Base-by-base conservation (phyloP, 75 land plant genomes). In the Cupressus sempervirens region DNA sequence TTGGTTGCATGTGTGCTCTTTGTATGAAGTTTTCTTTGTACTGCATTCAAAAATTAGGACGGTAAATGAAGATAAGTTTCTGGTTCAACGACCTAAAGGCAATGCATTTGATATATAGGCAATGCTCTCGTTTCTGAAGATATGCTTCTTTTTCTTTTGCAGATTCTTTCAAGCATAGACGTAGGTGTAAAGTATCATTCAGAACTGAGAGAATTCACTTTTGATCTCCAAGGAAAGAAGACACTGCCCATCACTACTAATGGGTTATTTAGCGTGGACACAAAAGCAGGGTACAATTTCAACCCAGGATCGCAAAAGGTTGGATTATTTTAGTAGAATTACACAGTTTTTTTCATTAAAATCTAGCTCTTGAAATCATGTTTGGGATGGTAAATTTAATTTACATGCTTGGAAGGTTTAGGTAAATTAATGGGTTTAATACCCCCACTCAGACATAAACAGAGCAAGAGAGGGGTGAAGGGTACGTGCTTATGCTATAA, bases 211-310 rank as follows among this genome's bases (percentile, higher is more conserved):
- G 91, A 90, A 68, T 86, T 90, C 73, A 89, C 90, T 7, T 90
- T 83, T 36, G 91, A 88, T 70, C 84, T 90, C 62, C 90, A 86
- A 82, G 91, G 88, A 32, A 90, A 90, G 86, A 90, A 89, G 89
- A 89, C 90, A 16, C 30, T 90, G 67, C 90, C 90, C 56, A 32
- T 91, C 48, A 89, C 91, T 35, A 85, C 87, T 68, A 91, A 86
- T 84, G 91, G 91, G 38, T 82, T 89, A 84, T 74, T 90, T 4
- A 86, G 91, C 36, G 81, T 90, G 79, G 91, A 90, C 72, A 54
- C 89, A 15, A 91, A 89, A 76, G 90, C 88, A 14, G 88, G 92
- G 18, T 91, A 86, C 84, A 89, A 87, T 76, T 86, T 86, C 89
- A 91, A 89, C 82, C 92, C 92, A 41, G 85, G 88, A 45, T 84